Conservation (phyloP, 768 basidiomycete species). For the Boletus rex-veris region DNA sequence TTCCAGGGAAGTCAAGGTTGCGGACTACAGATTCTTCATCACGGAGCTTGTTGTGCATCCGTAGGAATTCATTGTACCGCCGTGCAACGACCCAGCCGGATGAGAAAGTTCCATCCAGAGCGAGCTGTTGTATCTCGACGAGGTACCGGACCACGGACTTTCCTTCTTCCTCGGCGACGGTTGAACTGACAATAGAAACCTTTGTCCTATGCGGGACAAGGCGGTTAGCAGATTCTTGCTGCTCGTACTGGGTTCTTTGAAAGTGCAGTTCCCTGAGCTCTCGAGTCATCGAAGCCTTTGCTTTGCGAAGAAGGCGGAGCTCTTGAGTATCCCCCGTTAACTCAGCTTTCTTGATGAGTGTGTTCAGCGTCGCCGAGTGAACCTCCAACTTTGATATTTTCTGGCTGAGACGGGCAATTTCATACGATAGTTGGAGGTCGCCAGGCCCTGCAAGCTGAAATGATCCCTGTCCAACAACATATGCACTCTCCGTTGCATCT, state of each 20-base stretch:
- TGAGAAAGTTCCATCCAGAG: constrained; percentile 69
- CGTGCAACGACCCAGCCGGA: constrained; percentile 93
- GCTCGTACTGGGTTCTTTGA: constrained; percentile 90
- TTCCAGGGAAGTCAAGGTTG: constrained; percentile 86
- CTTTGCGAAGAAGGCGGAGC: constrained; percentile 74
- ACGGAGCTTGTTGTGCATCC: constrained; percentile 80
- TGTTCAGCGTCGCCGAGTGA: constrained; percentile 82
- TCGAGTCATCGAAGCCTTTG: constrained; percentile 74
- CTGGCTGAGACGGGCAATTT: constrained; percentile 74
- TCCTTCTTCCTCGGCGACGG: constrained; percentile 78
- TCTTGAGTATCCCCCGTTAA: constrained; percentile 88
- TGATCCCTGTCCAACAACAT: constrained; percentile 42
- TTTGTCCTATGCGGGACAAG: constrained; percentile 80
- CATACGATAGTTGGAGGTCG: constrained; percentile 82
- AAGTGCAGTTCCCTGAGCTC: constrained; percentile 84
- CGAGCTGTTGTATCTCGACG: constrained; percentile 86
- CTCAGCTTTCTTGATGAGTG: constrained; percentile 91
- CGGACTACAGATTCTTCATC: constrained; percentile 69
- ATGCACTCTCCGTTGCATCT: constrained; percentile 19
- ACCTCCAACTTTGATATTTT: constrained; percentile 74
- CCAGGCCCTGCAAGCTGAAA: constrained; percentile 84
- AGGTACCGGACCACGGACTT: constrained; percentile 91
- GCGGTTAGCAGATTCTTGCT: constrained; percentile 88
- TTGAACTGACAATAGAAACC: constrained; percentile 82
- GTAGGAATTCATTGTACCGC: constrained; percentile 92